phyloP scores from a whole-genome alignment of 306 rosid species.

The Prunus mongolica region DNA sequence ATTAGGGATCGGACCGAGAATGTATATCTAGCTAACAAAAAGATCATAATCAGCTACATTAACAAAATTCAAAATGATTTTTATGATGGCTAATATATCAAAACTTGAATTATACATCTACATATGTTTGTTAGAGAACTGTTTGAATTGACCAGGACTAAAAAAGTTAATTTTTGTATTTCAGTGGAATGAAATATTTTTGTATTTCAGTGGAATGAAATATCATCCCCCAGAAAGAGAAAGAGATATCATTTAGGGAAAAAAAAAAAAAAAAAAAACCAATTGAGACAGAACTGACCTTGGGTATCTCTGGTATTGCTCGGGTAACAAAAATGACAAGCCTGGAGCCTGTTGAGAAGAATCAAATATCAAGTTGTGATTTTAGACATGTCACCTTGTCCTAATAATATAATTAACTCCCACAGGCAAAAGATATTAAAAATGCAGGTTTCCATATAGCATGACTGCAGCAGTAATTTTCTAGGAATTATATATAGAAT shows the following conservation, averaged over 20 bases:
- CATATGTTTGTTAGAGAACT: not conserved
- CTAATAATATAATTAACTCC: not conserved
- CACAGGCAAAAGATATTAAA: not conserved
- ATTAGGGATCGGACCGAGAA: not conserved
- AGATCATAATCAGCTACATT: not conserved
- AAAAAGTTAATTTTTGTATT: not conserved
- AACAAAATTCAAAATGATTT: not conserved
- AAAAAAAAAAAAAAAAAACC: not conserved
- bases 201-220: not conserved
- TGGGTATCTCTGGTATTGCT: constrained; percentile 67
- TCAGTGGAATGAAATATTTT: not conserved
- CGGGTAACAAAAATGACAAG: constrained; percentile 80
- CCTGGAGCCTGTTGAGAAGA: constrained; percentile 79
- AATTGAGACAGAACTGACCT: constrained; percentile 45
- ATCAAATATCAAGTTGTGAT: constrained; percentile 23
- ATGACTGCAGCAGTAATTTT: constrained; percentile 1
- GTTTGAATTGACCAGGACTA: not conserved
- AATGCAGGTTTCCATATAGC: constrained; percentile 13
- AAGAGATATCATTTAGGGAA: not conserved
- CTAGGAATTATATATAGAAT: not conserved
- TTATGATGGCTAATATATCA: not conserved
- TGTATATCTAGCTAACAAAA: not conserved
- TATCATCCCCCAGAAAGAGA: not conserved
- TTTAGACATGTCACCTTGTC: constrained; percentile 12
- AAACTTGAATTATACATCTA: not conserved